Evolutionary conservation across 208 protist genomes (phyloP), one percentile per base, ranked within the genome.

Genomic region (Crithidia thermophila): DNA sequence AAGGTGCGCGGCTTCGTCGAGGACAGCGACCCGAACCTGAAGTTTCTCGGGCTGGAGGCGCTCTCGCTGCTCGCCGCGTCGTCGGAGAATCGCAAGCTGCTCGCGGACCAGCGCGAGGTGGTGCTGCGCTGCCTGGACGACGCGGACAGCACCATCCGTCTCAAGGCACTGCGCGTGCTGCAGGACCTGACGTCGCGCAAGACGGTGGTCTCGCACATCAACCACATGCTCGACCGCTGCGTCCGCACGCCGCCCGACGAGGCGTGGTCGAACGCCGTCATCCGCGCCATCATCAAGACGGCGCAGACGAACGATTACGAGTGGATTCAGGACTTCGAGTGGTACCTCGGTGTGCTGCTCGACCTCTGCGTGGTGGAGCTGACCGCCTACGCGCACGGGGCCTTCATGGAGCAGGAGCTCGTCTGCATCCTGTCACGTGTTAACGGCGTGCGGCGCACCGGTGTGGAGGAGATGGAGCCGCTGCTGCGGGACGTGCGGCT

Each of bases 1-100:
- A 98, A 99, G 77, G 74, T 99, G 16, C 85, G 93, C 45, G 46
- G 52, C 16, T 98, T 99, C 53, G 85, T 99, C n/a, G 95, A 99
- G 61, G 94, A 99, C 77, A 46, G 58, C 6, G 98, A 99, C 77
- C 97, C 98, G 45, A 99, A 99, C 70, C 75, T 99, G n/a, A 99
- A 99, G 75, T 99, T 98, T 73, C 84, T 99, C 23, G 98, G 98
- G 33, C 79, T 99, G 11, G 74, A 98, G 27, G 97, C 90, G 14
- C 75, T 99, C 36, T 81, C 82, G 43, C 95, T 95, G 20, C 83
- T 99, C 31, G 94, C 98, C 58, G 9, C 39, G 16, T 51, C 67
- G 63, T 49, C 88, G 60, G 82, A 87, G 23, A 87, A 98, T 72
- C 94, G 97, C 21, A 98, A 98, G 69, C 81, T 97, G 14, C 84